Conservation (phyloP, 2,329 filamentous ascomycete species). For the Pseudogymnoascus sp. region DNA sequence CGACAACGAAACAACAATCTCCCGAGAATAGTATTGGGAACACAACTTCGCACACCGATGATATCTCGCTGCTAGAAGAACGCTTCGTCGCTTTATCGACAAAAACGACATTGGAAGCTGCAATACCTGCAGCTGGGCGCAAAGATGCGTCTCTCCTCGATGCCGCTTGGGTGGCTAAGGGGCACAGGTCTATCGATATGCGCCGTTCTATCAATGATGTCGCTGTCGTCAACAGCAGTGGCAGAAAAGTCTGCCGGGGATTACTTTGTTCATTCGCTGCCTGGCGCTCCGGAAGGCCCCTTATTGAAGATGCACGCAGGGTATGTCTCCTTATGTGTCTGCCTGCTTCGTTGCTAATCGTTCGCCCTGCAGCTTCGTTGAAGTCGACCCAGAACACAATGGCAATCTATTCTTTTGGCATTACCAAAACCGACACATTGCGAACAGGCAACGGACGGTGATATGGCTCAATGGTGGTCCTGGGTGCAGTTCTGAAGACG, state of each 20-base stretch:
- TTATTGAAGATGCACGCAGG: conserved; percentile 96
- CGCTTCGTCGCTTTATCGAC: neutral
- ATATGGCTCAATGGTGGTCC: conserved; percentile 97
- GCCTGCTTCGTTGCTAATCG: conserved; percentile 11
- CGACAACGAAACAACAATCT: neutral
- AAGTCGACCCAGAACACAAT: conserved; percentile 75
- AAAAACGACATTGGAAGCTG: neutral
- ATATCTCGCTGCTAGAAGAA: neutral
- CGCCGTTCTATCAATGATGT: conserved; percentile 36
- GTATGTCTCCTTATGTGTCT: conserved; percentile 43
- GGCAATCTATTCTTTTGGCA: conserved; percentile 99
- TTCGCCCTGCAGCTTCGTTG: conserved; percentile 63
- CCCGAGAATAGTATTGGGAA: neutral
- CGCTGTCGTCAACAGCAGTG: conserved; percentile 31
- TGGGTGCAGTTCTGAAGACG: conserved; percentile 95
- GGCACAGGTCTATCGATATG: conserved; percentile 17
- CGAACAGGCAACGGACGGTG: conserved; percentile 80
- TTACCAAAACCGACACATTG: conserved; percentile 91
- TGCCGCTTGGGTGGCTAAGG: neutral
- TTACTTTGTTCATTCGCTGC: conserved; percentile 80
- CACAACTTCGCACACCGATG: neutral
- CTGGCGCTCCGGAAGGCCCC: conserved; percentile 71
- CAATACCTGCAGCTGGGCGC: neutral
- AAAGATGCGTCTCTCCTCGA: conserved; percentile 1
- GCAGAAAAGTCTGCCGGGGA: conserved; percentile 63